phyloP scores from a whole-genome alignment of 768 basidiomycete genomes.

The Russula sp. region DNA sequence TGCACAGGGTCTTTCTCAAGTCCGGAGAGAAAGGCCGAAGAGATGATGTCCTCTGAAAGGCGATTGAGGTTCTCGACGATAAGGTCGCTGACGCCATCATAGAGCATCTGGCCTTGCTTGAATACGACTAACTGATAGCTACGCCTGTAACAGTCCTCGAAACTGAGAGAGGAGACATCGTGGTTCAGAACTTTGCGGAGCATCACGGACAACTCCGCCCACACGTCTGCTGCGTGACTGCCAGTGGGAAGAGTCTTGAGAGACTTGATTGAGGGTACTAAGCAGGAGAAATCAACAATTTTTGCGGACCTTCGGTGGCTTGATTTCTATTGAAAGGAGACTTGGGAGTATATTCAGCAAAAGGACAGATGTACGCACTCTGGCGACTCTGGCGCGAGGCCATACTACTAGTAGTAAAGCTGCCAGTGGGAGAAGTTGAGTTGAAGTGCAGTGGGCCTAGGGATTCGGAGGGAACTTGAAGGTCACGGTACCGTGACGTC shows the following conservation, averaged over 20 bases:
- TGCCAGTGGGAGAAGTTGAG: too few species aligned
- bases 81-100: conserved; percentile 75
- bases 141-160: conserved; percentile 90
- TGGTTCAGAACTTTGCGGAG: conserved; percentile 94
- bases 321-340: too few species aligned
- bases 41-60: conserved; percentile 68
- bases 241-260: too few species aligned
- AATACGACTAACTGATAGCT: conserved; percentile 91
- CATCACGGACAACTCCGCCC: conserved; percentile 73
- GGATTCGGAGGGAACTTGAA: too few species aligned
- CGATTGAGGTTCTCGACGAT: conserved; percentile 77
- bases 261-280: too few species aligned
- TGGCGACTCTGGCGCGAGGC: conserved; percentile 13
- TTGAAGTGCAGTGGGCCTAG: too few species aligned
- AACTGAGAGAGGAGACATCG: conserved; percentile 84
- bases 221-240: conserved; percentile 45
- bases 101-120: conserved; percentile 78
- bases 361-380: conserved; percentile 25
- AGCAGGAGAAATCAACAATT: too few species aligned
- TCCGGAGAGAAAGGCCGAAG: conserved; percentile 78
- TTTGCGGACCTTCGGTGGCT: too few species aligned
- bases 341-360: neutral
- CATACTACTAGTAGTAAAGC: conserved; percentile 21
- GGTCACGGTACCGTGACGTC: too few species aligned
- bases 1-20: conserved; percentile 61